These are phyloP conservation scores for Bryum argenteum DNA, from an alignment of 225 moss, liverwort and hornwort species.

Conservation along the genomic window DNA sequence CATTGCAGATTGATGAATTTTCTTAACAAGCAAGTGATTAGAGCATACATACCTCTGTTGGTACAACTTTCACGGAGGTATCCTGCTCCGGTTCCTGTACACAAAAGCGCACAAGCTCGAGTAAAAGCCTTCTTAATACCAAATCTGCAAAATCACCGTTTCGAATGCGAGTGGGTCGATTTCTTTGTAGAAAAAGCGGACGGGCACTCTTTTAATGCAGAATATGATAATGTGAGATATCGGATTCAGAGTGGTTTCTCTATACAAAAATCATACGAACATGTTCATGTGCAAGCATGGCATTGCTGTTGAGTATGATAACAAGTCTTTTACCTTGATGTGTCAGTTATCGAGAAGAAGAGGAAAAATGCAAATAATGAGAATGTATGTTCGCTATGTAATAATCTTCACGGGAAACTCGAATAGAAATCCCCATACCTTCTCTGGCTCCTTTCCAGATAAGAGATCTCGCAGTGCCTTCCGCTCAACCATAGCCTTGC, in stretches of 20 bases:
- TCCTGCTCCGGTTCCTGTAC: slow-evolving; percentile 8
- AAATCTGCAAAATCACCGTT: too few relatives aligned
- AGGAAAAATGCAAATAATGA: not conserved
- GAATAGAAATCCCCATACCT: not conserved
- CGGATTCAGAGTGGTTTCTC: too few relatives aligned
- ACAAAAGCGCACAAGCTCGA: not conserved
- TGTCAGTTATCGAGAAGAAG: too few relatives aligned
- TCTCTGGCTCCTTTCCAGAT: slow-evolving; percentile 13
- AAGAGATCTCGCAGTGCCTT: slow-evolving; percentile 35
- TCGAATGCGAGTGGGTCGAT: too few relatives aligned
- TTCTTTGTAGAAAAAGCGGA: too few relatives aligned
- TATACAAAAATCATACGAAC: too few relatives aligned
- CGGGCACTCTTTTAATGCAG: too few relatives aligned
- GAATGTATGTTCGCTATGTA: not conserved
- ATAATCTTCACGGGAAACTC: not conserved
- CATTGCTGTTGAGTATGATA: too few relatives aligned
- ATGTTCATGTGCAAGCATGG: too few relatives aligned
- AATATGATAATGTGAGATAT: too few relatives aligned
- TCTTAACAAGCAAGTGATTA: too few relatives aligned
- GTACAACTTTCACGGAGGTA: slow-evolving; percentile 3
- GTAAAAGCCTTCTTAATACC: not conserved
- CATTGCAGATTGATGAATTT: not conserved
- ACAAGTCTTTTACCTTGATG: too few relatives aligned
- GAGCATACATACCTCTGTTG: slow-evolving; percentile 25
- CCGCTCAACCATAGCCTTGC: slow-evolving; percentile 47